phyloP scores from a whole-genome alignment of 768 basidiomycete species.

The Amanita rimosa region DNA sequence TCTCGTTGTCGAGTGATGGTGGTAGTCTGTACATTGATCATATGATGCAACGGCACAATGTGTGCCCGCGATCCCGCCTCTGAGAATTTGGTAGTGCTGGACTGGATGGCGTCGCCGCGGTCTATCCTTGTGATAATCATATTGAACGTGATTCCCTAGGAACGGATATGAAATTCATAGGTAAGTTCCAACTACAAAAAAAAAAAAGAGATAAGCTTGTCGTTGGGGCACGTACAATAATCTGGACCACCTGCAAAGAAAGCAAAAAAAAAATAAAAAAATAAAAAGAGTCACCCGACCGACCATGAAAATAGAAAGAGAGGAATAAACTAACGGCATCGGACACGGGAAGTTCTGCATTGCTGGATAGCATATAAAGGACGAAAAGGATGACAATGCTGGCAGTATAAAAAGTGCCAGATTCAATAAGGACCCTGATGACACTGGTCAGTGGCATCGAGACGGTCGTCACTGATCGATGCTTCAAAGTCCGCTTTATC shows the following conservation, averaged over 20 bases:
- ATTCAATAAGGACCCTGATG: conserved; percentile 24
- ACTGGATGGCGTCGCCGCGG: conserved; percentile 13
- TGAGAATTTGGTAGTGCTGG: background rate
- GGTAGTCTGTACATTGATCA: conserved; percentile 22
- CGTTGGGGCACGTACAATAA: conserved; percentile 18
- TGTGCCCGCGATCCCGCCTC: background rate
- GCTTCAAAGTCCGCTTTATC: conserved; percentile 17
- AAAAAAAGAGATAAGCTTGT: background rate
- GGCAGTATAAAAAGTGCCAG: conserved; percentile 26
- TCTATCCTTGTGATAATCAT: conserved; percentile 19
- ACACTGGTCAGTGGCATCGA: conserved; percentile 17
- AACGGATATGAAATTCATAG: background rate
- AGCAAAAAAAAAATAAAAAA: background rate
- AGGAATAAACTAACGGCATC: conserved; percentile 20
- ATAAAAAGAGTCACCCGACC: too few relatives aligned
- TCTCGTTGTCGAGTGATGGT: conserved; percentile 15
- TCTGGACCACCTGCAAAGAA: conserved; percentile 23
- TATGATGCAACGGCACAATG: conserved; percentile 14
- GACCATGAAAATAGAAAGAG: too few relatives aligned
- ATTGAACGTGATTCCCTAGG: conserved; percentile 22
- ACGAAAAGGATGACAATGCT: conserved; percentile 23
- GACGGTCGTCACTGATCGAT: conserved; percentile 10
- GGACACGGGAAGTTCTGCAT: conserved; percentile 25
- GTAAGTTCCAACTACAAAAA: too few relatives aligned
- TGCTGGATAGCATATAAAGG: conserved; percentile 23